A percentile compares a stretch with the other conserved stretches of the same genome.
phyloP scores from a whole-genome alignment of 2,329 filamentous ascomycete genomes.

The Teratosphaeria zuluensis region DNA sequence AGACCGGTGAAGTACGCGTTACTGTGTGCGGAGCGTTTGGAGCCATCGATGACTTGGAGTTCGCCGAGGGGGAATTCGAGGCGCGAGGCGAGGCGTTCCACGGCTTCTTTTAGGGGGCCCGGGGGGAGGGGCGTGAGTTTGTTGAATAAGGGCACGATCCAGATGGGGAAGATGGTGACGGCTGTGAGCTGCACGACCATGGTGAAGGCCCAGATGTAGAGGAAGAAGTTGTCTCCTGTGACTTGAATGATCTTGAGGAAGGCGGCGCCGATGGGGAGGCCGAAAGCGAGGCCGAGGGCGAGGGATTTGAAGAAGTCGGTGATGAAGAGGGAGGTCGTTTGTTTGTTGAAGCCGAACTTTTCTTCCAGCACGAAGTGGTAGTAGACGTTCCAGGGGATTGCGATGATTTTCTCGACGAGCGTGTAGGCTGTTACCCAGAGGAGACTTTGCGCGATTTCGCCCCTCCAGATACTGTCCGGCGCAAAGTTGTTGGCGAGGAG shows the following conservation, averaged over 20 bases:
- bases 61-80: slow-evolving; percentile 88
- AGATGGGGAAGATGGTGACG: slow-evolving; percentile 92
- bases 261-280: slow-evolving; percentile 78
- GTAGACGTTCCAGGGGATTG: slow-evolving; percentile 77
- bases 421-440: slow-evolving; percentile 85
- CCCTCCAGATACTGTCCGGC: slow-evolving; percentile 48
- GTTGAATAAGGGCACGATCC: slow-evolving; percentile 93
- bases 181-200: slow-evolving; percentile 84
- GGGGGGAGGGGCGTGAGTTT: slow-evolving; percentile 88
- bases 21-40: slow-evolving; percentile 77
- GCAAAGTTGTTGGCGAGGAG: slow-evolving; percentile 68
- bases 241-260: slow-evolving; percentile 91
- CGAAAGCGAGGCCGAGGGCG: slow-evolving; percentile 66
- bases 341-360: slow-evolving; percentile 98
- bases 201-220: slow-evolving; percentile 92
- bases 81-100: slow-evolving; percentile 72
- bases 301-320: slow-evolving; percentile 89
- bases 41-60: slow-evolving; percentile 88
- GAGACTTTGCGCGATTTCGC: slow-evolving; percentile 89
- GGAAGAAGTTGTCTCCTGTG: slow-evolving; percentile 92
- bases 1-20: slow-evolving; percentile 96
- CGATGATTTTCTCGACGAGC: slow-evolving; percentile 67
- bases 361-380: slow-evolving; percentile 93
- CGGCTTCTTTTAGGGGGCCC: slow-evolving; percentile 75
- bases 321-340: slow-evolving; percentile 79